These are phyloP conservation scores for Coffea canephora DNA, from an alignment of 257 asterid genomes.

Conservation along the genomic window DNA sequence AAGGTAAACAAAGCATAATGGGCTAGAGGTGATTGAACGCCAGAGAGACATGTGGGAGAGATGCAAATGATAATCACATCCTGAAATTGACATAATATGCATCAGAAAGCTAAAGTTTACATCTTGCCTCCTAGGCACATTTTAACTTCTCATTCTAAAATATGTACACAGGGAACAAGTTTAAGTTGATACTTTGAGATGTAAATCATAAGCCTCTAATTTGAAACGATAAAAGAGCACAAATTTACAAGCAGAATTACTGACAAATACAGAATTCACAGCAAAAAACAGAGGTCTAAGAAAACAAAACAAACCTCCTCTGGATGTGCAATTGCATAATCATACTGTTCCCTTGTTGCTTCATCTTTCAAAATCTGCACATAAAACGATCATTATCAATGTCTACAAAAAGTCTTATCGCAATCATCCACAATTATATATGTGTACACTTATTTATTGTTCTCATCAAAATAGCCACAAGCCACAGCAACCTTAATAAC, in stretches of 20 bases:
- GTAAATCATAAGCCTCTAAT: not conserved
- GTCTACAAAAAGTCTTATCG: not conserved
- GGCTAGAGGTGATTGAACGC: not conserved
- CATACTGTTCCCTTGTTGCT: conserved; percentile 92
- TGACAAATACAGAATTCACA: not conserved
- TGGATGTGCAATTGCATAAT: conserved; percentile 94
- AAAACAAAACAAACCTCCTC: conserved; percentile 66
- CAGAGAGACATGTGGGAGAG: not conserved
- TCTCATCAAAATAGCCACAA: too few species aligned
- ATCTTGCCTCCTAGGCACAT: not conserved
- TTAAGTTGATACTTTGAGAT: not conserved
- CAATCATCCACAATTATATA: too few species aligned
- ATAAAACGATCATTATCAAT: conserved; percentile 18
- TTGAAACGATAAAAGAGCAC: not conserved
- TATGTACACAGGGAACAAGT: not conserved
- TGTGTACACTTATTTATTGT: too few species aligned
- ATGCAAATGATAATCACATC: not conserved
- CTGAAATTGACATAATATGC: not conserved
- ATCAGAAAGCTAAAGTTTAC: not conserved
- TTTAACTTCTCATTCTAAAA: not conserved
- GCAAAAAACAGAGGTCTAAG: not conserved
- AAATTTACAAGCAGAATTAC: not conserved
- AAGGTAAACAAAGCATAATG: not conserved
- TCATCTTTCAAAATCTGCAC: conserved; percentile 90
- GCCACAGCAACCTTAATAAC: too few species aligned